phyloP scores from a whole-genome alignment of 768 basidiomycete genomes.

The Leccinum truebloodii region DNA sequence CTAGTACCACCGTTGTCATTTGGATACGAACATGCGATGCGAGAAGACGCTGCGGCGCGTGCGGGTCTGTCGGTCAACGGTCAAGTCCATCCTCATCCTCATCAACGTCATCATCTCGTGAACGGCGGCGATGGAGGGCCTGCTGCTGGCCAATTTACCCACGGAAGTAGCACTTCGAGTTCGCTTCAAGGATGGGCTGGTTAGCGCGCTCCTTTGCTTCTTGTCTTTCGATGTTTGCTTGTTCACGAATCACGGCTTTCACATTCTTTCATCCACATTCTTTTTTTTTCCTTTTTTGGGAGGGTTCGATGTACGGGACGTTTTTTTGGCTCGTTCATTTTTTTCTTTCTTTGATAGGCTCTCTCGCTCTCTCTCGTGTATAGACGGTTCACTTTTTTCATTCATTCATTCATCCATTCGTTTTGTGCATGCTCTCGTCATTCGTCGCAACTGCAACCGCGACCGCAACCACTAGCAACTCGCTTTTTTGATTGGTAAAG shows the following conservation, averaged over 20 bases:
- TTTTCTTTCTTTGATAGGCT: not conserved
- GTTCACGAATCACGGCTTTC: not conserved
- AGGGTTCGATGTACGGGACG: not conserved
- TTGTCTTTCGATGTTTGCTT: not conserved
- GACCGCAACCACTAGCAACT: not conserved
- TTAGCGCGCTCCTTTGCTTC: not conserved
- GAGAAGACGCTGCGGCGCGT: not conserved
- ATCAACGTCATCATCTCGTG: not conserved
- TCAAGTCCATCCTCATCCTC: not conserved
- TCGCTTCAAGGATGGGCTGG: constrained; percentile 2
- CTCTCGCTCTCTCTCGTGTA: not conserved
- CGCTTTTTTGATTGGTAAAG: not conserved
- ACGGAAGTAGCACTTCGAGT: not conserved
- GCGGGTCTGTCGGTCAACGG: not conserved
- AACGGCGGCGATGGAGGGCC: not conserved
- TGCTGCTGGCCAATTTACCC: not conserved
- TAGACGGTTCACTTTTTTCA: not conserved
- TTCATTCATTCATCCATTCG: no score
- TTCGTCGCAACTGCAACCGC: not conserved
- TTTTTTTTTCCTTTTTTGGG: not conserved
- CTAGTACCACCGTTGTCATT: not conserved
- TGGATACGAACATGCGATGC: not conserved
- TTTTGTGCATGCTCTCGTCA: not conserved
- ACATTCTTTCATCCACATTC: no score
- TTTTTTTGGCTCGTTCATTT: not conserved